These are phyloP conservation scores for Globisporangium polare DNA, from an alignment of 352 stramenopile genomes.

Conservation along the genomic window DNA sequence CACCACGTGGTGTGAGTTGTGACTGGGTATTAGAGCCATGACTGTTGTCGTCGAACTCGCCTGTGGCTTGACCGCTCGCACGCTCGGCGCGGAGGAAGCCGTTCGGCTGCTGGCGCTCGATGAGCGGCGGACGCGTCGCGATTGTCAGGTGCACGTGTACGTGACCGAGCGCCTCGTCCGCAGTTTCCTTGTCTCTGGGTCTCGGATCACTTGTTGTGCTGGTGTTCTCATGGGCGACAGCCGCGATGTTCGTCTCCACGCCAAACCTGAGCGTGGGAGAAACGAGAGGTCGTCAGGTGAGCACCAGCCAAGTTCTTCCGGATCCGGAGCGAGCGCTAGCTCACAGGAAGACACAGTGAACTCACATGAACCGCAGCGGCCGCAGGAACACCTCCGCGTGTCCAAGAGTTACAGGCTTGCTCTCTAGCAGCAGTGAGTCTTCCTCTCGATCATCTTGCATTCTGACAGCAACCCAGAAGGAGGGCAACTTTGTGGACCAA, in stretches of 20 bases:
- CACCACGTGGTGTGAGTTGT: background rate
- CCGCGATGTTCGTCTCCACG: constrained; percentile 36
- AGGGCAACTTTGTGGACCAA: too few relatives aligned
- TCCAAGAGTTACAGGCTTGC: constrained; percentile 23
- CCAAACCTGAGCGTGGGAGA: constrained; percentile 30
- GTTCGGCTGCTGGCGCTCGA: constrained; percentile 29
- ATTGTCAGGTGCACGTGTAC: constrained; percentile 46
- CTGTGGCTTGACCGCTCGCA: background rate
- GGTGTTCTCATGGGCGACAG: constrained; percentile 5
- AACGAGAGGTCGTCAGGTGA: background rate
- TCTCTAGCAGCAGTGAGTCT: background rate
- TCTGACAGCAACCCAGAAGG: background rate
- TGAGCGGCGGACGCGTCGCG: constrained; percentile 24
- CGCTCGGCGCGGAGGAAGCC: constrained; percentile 37
- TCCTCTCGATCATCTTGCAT: constrained; percentile 11
- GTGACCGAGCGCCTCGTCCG: constrained; percentile 10
- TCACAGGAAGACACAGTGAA: background rate
- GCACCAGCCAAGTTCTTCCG: background rate
- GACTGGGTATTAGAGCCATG: constrained; percentile 2
- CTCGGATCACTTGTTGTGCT: background rate
- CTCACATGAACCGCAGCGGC: constrained; percentile 50
- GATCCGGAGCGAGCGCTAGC: background rate
- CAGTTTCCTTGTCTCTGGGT: background rate
- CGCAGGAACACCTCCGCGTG: constrained; percentile 40
- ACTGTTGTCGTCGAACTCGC: constrained; percentile 12